These are phyloP conservation scores for Perilla frutescens DNA, from an alignment of 257 asterid genomes.

Conservation along the genomic window DNA sequence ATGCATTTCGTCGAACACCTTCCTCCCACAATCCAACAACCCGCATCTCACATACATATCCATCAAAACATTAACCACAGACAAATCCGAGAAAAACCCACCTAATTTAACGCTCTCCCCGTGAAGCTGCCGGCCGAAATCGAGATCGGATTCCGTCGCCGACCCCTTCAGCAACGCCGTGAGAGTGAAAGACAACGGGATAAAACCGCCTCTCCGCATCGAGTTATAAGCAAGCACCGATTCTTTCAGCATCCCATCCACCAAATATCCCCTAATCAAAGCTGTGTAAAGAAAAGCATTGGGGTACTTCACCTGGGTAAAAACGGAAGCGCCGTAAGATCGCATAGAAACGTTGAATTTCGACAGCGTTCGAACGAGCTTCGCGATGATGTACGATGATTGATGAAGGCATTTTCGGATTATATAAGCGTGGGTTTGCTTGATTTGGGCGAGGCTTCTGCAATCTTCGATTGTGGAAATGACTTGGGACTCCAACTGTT, in stretches of 20 bases:
- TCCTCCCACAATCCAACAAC: slow-evolving; percentile 54
- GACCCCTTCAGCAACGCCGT: slow-evolving; percentile 69
- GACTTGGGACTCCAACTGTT: slow-evolving; percentile 55
- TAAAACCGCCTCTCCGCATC: slow-evolving; percentile 58
- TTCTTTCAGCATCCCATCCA: slow-evolving; percentile 50
- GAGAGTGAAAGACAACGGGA: slow-evolving; percentile 78
- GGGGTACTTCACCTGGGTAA: slow-evolving; percentile 58
- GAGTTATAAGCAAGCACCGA: slow-evolving; percentile 55
- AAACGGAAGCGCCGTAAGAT: slow-evolving; percentile 55
- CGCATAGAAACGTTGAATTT: slow-evolving; percentile 51
- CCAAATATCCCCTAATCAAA: slow-evolving; percentile 63
- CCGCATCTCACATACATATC: slow-evolving; percentile 78
- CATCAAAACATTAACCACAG: slow-evolving; percentile 61
- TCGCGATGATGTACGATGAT: slow-evolving; percentile 67
- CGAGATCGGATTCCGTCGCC: slow-evolving; percentile 38
- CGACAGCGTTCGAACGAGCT: slow-evolving; percentile 70
- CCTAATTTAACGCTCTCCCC: slow-evolving; percentile 75
- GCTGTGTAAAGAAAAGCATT: slow-evolving; percentile 84
- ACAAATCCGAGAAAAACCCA: slow-evolving; percentile 62
- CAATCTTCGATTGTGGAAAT: slow-evolving; percentile 61
- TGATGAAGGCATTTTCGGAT: slow-evolving; percentile 74
- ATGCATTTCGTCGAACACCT: slow-evolving; percentile 87
- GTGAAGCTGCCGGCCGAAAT: slow-evolving; percentile 69
- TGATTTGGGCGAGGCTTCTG: slow-evolving; percentile 55
- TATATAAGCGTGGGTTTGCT: slow-evolving; percentile 68